These are phyloP conservation scores for Talinum fruticosum DNA, from an alignment of 148 eudicot species.

Conservation along the genomic window DNA sequence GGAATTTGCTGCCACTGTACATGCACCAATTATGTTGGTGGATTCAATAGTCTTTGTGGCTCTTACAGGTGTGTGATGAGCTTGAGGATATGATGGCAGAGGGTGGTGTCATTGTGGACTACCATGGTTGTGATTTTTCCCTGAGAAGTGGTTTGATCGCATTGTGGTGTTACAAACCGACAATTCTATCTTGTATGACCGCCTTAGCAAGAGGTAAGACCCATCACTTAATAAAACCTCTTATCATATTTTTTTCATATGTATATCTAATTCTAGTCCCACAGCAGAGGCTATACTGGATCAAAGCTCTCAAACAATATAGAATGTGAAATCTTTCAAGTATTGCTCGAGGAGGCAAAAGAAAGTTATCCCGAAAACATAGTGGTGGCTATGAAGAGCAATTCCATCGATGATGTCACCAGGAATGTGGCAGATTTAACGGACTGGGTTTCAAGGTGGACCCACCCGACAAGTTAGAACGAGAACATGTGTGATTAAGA, in stretches of 20 bases:
- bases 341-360: conserved; percentile 76
- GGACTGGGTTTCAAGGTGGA: conserved; percentile 64
- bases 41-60: not conserved
- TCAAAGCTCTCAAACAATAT: conserved; percentile 75
- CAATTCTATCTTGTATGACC: conserved; percentile 78
- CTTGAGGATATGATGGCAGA: conserved; percentile 87
- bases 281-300: conserved; percentile 71
- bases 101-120: conserved; percentile 85
- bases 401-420: conserved; percentile 54
- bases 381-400: conserved; percentile 57
- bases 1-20: not conserved
- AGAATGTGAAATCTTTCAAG: conserved; percentile 83
- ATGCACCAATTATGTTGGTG: not conserved
- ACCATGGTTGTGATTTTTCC: conserved; percentile 98
- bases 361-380: conserved; percentile 60
- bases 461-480: conserved; percentile 12
- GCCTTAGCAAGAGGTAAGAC: conserved; percentile 64
- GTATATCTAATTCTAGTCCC: conserved; percentile 3
- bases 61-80: conserved; percentile 84
- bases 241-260: not conserved
- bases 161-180: conserved; percentile 89
- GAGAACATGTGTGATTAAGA: conserved; percentile 30
- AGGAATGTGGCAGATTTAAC: conserved; percentile 52
- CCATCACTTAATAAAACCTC: not conserved
- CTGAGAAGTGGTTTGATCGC: conserved; percentile 90